Evolutionary conservation across 768 basidiomycete genomes (phyloP).

Genomic region (Floccularia luteovirens): DNA sequence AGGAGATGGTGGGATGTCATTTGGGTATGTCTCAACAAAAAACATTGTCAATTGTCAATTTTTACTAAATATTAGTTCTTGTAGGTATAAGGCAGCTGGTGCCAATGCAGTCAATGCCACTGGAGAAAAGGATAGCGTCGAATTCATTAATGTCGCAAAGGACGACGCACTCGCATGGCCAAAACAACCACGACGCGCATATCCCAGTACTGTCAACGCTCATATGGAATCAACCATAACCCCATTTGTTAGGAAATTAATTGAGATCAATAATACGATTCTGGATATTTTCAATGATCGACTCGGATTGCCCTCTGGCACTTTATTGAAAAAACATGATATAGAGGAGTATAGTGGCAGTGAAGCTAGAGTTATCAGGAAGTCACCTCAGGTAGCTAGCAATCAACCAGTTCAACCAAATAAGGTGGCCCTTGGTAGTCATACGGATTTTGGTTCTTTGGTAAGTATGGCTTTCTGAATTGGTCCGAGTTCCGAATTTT

Average conservation of each 20-base stretch:
- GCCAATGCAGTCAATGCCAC: conserved; percentile 54
- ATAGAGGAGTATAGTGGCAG: conserved; percentile 43
- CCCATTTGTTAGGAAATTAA: conserved; percentile 51
- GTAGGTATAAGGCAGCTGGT: conserved; percentile 55
- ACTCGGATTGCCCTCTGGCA: conserved; percentile 44
- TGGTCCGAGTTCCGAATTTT: conserved; percentile 20
- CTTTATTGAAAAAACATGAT: conserved; percentile 34
- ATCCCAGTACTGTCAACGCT: conserved; percentile 44
- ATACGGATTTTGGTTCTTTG: conserved; percentile 70
- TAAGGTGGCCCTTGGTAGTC: conserved; percentile 47
- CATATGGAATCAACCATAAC: conserved; percentile 41
- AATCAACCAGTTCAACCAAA: no score
- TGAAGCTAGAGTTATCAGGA: conserved; percentile 49
- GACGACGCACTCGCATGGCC: conserved; percentile 66
- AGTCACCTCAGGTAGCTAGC: conserved; percentile 27
- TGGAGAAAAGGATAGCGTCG: conserved; percentile 47
- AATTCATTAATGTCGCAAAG: conserved; percentile 63
- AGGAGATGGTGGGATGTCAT: conserved; percentile 27
- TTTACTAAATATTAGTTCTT: conserved; percentile 9
- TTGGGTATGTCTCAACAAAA: conserved; percentile 25
- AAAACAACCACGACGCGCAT: conserved; percentile 38
- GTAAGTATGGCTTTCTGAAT: conserved; percentile 26
- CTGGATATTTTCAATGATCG: conserved; percentile 50
- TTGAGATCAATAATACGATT: conserved; percentile 45
- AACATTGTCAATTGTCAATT: not conserved